Base-by-base conservation (phyloP, 768 basidiomycete species). In the Stropharia rugosoannulata region DNA sequence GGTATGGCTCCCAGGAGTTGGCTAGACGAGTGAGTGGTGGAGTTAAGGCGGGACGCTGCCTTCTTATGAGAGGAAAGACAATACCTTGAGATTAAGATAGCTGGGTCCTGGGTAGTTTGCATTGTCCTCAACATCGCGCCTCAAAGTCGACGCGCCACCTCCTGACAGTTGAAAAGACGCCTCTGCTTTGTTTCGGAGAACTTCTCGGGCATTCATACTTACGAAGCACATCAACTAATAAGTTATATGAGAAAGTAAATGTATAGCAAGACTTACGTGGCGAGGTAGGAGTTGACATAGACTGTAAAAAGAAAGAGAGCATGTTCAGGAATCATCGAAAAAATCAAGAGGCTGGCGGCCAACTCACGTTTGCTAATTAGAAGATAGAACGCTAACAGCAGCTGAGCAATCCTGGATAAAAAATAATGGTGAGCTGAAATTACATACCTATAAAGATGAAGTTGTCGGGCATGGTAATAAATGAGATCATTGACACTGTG, bases 381-480 rank as follows among this genome's bases (percentile, higher is more conserved):
- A 35, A 84, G 72, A 59, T 82, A 82, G 60, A 81, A 78, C 1
- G 68, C 80, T 75, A 22, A 5, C 25, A 22, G 16, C 48, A 35
- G 16, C 42, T 36, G 59, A 54, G 37, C 6, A 36, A 4, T 42
- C 5, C 40, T 8, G 25, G 10, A 3, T 4, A 16, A 12, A 7
- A 39, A 16, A 53, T n/a, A 29, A 35, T 22, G 12, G 15, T 12
- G n/a, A 22, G 22, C 4, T 16, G 22, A 22, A n/a, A n/a, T 8
- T n/a, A 60, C 72, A 41, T 53, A 75, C 77, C 75, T 25, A 83
- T 62, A 69, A 81, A 83, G 52, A 84, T 70, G 62, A 81, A 78
- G 55, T 81, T 85, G 36, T 71, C 54, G 0, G 82, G 83, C 83
- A 85, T 84, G 2, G 72, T 67, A 29, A 72, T 67, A 57, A 80